phyloP scores from a whole-genome alignment of 495 filamentous ascomycete species.

The Halenospora varia region DNA sequence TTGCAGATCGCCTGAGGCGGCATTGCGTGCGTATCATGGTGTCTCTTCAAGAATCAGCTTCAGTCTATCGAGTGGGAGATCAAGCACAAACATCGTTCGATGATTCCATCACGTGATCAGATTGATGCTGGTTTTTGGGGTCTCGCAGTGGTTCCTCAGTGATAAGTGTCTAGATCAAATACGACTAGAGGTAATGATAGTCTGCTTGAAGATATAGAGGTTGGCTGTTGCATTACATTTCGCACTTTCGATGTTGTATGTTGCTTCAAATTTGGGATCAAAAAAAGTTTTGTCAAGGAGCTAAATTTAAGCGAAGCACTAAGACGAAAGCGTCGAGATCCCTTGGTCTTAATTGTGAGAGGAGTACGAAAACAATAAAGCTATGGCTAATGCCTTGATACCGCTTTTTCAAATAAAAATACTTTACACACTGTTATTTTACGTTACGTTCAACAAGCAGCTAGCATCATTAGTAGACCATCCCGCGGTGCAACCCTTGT shows the following conservation, averaged over 20 bases:
- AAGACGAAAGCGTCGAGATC: background rate
- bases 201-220: background rate
- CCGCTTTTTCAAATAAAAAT: too few species aligned
- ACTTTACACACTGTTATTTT: too few species aligned
- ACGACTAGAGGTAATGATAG: background rate
- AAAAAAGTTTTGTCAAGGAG: background rate
- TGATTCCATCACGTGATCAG: background rate
- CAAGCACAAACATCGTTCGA: background rate
- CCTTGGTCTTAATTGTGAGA: too few species aligned
- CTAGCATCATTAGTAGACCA: too few species aligned
- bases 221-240: background rate
- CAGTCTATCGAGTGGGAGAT: background rate
- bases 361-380: too few species aligned
- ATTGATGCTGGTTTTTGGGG: background rate
- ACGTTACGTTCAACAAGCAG: too few species aligned
- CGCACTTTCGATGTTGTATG: background rate
- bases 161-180: too few species aligned
- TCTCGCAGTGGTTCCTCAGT: background rate
- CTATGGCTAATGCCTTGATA: too few species aligned
- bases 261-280: background rate
- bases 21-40: slow-evolving; percentile 62
- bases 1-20: slow-evolving; percentile 62
- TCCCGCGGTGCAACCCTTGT: too few species aligned
- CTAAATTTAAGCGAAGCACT: background rate
- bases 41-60: background rate